Evolutionary conservation across 2,329 filamentous ascomycete genomes (phyloP).

Genomic region (Celoporthe dispersa): DNA sequence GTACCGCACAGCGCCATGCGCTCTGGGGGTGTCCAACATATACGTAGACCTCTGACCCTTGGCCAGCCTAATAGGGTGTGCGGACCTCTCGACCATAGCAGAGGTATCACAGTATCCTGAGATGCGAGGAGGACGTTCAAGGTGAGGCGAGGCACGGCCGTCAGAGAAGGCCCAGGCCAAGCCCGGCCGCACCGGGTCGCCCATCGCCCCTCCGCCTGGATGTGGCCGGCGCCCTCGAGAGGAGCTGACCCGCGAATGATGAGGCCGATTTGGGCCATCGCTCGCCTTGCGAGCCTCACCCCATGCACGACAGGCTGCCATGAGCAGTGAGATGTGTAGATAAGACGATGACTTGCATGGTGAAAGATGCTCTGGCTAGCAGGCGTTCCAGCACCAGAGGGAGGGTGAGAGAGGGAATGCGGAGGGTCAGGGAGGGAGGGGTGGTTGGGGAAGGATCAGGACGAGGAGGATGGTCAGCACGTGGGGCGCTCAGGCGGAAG

Average conservation of each 20-base stretch:
- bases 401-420: not conserved
- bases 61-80: no score
- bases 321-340: not conserved
- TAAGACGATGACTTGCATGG: conserved; percentile 4
- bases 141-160: not conserved
- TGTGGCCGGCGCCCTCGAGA: not conserved
- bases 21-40: not conserved
- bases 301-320: not conserved
- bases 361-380: not conserved
- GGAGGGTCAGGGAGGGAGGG: not conserved
- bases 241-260: not conserved
- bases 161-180: not conserved
- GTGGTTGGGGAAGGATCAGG: not conserved
- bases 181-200: not conserved
- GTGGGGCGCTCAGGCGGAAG: conserved; percentile 8
- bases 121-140: not conserved
- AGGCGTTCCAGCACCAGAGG: not conserved
- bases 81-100: not conserved
- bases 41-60: not conserved
- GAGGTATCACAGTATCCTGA: not conserved
- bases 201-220: not conserved
- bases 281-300: not conserved
- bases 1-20: not conserved
- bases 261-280: not conserved
- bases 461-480: conserved; percentile 5